Conservation (phyloP, 2,329 filamentous ascomycete genomes). For the Cytospora piceae region DNA sequence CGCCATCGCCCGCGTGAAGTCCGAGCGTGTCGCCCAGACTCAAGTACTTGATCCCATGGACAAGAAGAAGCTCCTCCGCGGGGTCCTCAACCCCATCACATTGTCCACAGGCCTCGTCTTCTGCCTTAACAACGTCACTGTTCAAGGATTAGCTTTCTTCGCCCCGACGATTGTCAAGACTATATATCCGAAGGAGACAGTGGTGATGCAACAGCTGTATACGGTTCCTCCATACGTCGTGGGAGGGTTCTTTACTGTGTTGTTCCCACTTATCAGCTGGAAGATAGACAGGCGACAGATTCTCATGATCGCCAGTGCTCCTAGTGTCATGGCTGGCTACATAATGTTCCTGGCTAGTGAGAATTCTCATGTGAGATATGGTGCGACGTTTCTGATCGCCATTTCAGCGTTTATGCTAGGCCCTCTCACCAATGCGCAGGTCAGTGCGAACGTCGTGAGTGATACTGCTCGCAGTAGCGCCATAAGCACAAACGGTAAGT, state of each 20-base stretch:
- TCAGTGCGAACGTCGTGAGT: constrained; percentile 70
- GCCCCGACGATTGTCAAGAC: constrained; percentile 68
- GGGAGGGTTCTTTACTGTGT: constrained; percentile 67
- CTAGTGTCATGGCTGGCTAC: constrained; percentile 70
- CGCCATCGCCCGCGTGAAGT: constrained; percentile 68
- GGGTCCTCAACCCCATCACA: constrained; percentile 67
- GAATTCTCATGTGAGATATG: constrained; percentile 62
- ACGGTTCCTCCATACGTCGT: constrained; percentile 74
- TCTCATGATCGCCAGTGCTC: constrained; percentile 63
- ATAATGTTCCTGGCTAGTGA: constrained; percentile 68
- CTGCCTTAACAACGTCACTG: constrained; percentile 69
- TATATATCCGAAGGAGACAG: constrained; percentile 63
- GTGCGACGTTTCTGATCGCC: constrained; percentile 71
- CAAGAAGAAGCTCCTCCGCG: constrained; percentile 59
- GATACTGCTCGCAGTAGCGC: constrained; percentile 70
- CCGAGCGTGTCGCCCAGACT: constrained; percentile 65
- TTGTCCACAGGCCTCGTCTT: constrained; percentile 61
- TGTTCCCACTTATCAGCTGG: constrained; percentile 65
- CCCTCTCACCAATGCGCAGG: constrained; percentile 68
- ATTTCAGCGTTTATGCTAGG: constrained; percentile 66
- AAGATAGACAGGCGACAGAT: constrained; percentile 61
- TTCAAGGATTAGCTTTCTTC: constrained; percentile 73
- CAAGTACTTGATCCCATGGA: constrained; percentile 68
- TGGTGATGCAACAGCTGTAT: constrained; percentile 68
- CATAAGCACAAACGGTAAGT: constrained; percentile 57